Base-by-base conservation (phyloP, 352 stramenopile genomes). In the Phytophthora boehmeriae region DNA sequence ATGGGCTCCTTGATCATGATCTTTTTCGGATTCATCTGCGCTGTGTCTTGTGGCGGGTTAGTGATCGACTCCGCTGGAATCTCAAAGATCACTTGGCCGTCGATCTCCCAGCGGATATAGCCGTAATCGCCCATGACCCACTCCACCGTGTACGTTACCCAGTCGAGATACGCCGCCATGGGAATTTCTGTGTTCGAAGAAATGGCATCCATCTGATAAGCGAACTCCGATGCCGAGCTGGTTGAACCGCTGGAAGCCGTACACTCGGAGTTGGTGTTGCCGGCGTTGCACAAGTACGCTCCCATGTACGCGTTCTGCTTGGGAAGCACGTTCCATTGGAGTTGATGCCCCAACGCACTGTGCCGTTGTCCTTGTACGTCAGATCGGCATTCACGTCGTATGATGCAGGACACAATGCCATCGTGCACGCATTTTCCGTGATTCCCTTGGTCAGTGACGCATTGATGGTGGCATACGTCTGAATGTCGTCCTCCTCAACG, bases 1-100 rank as follows among this genome's bases (percentile, higher is more conserved):
- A 86, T 92, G 3, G 90, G 88, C 63, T 97, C 90, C 20, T 62
- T 75, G 36, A 96, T 79, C 75, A 98, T 98, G 53, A 89, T 86
- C 73, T 75, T 96, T 72, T 68, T 85, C 58, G 78, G 88, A 88
- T 68, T 93, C 56, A 45, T 76, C 46, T 79, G 73, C 0, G 43
- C 48, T 13, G 43, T 55, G 43, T 62, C 50, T 19, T 58, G 50
- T 9, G 50, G 50, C 9, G 50, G 50, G n/a, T 43, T 58, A 1
- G 23, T 42, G 30, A 62, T 36, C 9, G 54, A 19, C 20, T 62
- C 54, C 0, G 54, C 41, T 23, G 54, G 54, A 19, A 62, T 52
- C 32, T 70, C 58, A 1, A 59, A 66, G 4, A 54, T 59, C 17
- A 58, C 51, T 16, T 70, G 43, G 23, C 55, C 50, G 20, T 59